phyloP scores from a whole-genome alignment of 257 asterid species.

The Nicotiana tomentosiformis region DNA sequence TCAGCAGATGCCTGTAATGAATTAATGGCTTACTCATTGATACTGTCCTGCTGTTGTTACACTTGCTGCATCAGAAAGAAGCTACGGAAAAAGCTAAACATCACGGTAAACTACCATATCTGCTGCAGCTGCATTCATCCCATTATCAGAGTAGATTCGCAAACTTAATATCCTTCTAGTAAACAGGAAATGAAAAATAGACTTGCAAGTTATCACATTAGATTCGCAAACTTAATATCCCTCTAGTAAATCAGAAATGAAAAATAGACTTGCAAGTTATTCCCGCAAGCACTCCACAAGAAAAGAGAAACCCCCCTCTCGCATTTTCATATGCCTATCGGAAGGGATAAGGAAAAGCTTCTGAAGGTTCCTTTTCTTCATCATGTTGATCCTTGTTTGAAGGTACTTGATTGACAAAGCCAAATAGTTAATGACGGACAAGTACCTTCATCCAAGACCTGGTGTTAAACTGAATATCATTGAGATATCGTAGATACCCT shows the following conservation, averaged over 20 bases:
- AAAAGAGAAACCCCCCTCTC: background rate
- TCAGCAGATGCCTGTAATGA: slow-evolving; percentile 78
- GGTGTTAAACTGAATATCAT: background rate
- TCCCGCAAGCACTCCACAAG: background rate
- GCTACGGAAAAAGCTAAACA: slow-evolving; percentile 61
- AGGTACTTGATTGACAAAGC: background rate
- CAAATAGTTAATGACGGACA: background rate
- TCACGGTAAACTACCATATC: slow-evolving; percentile 31
- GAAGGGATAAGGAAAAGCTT: background rate
- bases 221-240: no score
- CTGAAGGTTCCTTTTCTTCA: background rate
- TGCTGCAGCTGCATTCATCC: background rate
- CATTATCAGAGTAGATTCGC: background rate
- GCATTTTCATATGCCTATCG: background rate
- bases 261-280: background rate
- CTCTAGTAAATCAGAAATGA: no score
- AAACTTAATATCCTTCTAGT: background rate
- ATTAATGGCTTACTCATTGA: slow-evolving; percentile 77
- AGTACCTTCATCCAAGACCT: background rate
- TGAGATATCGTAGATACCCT: background rate
- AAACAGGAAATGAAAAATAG: background rate
- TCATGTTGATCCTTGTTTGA: background rate
- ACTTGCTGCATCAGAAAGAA: slow-evolving; percentile 77
- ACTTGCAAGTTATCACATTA: background rate
- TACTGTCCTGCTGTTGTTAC: slow-evolving; percentile 84